Evolutionary conservation across 2,329 filamentous ascomycete species (phyloP), one percentile per base, ranked within the genome.

Genomic region (Calonectria leucothoes): DNA sequence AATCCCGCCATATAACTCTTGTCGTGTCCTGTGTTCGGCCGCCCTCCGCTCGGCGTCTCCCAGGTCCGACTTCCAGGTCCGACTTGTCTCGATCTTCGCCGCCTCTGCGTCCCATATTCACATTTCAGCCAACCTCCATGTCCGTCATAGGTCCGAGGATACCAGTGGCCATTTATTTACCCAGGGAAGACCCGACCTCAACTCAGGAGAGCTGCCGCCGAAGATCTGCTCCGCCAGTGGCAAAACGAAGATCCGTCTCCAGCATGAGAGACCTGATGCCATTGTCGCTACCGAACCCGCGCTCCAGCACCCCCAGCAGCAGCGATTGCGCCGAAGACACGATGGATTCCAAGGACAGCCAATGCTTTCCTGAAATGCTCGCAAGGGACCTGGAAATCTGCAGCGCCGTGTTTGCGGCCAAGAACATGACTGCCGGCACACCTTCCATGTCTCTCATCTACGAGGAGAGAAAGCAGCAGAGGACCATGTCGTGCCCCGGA

Each of bases 291-390:
- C 82, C 82, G 35, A 74, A 77, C 15, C 75, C 82, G 3, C 78
- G 73, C 20, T 78, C 81, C 49, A 79, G 73, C 57, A 76, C 77
- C 45, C 74, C 79, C 6, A 79, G 57, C 57, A 79, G 57, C 57
- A 74, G 72, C 20, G 70, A 78, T 11, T 65, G 74, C 17, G 76
- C 74, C 52, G 78, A 81, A 39, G 80, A 82, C 23, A 74, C 69
- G 39, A 80, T 84, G 66, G 75, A 82, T 81, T 78, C 77, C 23
- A 77, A 80, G 57, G 75, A 79, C 14, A 83, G 82, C 64, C 86
- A 86, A 79, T 91, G 88, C 81, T 83, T 92, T 23, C 88, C 90
- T 3, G 90, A 92, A 81, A 77, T 91, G 48, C 83, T 92, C n/a
- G 90, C 86, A 8, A 86, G 84, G 72, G 89, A 92, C 74, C 82